Conservation (phyloP, 2,329 filamentous ascomycete species). For the Aureobasidium sp. region DNA sequence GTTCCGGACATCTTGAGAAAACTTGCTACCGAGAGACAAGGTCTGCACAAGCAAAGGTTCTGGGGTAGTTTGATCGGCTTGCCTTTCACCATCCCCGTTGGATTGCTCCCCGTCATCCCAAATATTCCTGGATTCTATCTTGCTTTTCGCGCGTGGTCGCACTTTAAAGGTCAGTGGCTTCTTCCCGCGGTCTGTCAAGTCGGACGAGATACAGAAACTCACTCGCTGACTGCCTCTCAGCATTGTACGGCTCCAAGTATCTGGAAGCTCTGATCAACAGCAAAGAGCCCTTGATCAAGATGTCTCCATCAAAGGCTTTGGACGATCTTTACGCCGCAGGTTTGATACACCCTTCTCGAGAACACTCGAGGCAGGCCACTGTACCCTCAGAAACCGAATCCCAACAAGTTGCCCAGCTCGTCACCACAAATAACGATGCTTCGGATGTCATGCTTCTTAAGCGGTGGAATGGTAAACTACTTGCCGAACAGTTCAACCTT, state of each 20-base stretch:
- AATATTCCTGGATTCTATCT: constrained; percentile 35
- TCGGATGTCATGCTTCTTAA: constrained; percentile 43
- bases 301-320: constrained; percentile 58
- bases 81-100: constrained; percentile 65
- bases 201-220: neutral
- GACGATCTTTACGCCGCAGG: constrained; percentile 63
- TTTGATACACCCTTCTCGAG: constrained; percentile 36
- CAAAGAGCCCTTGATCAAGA: constrained; percentile 50
- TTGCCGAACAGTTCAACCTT: constrained; percentile 40
- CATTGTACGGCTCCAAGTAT: constrained; percentile 75
- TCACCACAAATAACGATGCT: constrained; percentile 32
- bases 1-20: constrained; percentile 58
- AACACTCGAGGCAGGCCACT: constrained; percentile 32
- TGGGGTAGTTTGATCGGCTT: constrained; percentile 74
- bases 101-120: constrained; percentile 15
- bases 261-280: constrained; percentile 72
- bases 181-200: neutral
- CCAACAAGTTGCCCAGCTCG: constrained; percentile 30
- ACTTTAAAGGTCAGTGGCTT: constrained; percentile 54
- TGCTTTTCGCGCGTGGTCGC: constrained; percentile 81
- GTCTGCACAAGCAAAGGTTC: constrained; percentile 66
- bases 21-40: constrained; percentile 72
- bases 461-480: constrained; percentile 43
- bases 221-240: constrained; percentile 31
- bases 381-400: constrained; percentile 31